phyloP scores from a whole-genome alignment of 331 rosid genomes.

The Quercus lobata region DNA sequence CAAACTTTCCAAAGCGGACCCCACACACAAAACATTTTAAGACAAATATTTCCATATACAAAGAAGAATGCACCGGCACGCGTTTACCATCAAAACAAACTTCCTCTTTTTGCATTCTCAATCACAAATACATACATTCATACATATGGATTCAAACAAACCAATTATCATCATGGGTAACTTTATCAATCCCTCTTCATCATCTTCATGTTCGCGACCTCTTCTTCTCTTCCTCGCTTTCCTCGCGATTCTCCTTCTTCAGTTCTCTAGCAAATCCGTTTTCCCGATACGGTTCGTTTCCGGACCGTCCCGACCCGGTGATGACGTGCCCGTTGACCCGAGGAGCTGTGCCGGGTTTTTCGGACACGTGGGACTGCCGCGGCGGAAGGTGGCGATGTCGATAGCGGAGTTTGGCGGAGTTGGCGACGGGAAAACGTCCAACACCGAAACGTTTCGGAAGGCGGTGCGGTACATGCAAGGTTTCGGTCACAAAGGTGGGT shows the following conservation, averaged over 20 bases:
- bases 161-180: background rate
- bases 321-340: background rate
- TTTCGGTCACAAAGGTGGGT: slow-evolving; percentile 55
- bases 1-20: slow-evolving; percentile 17
- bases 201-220: slow-evolving; percentile 27
- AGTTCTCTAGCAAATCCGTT: slow-evolving; percentile 32
- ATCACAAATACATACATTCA: no score
- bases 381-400: slow-evolving; percentile 48
- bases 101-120: no score
- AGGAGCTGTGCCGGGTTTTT: slow-evolving; percentile 47
- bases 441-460: slow-evolving; percentile 61
- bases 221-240: slow-evolving; percentile 46
- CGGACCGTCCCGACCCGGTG: background rate
- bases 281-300: slow-evolving; percentile 33
- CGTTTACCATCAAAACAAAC: no score
- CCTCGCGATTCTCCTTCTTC: slow-evolving; percentile 44
- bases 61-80: no score
- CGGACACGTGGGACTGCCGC: background rate
- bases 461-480: slow-evolving; percentile 61
- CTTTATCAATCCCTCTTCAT: slow-evolving; percentile 17
- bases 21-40: background rate
- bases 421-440: slow-evolving; percentile 72
- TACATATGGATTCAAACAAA: no score
- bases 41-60: no score
- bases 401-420: slow-evolving; percentile 77